Evolutionary conservation across 257 asterid genomes (phyloP).

Genomic region (Solanum lignicaule): DNA sequence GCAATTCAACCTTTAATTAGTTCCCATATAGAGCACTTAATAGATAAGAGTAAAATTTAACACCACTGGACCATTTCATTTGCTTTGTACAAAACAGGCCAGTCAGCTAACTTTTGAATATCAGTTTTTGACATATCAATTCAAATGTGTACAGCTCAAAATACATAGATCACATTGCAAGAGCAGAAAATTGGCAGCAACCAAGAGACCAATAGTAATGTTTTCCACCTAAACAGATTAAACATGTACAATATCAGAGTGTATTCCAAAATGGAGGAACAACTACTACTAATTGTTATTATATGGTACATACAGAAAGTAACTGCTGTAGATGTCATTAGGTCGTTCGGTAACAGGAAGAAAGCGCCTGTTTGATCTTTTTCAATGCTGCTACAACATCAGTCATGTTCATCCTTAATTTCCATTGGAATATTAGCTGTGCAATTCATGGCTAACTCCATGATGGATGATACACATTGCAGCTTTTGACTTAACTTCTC

Average conservation of each 20-base stretch:
- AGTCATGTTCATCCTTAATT: neutral
- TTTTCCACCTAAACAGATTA: neutral
- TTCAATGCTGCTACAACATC: slow-evolving; percentile 3
- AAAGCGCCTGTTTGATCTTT: slow-evolving; percentile 1
- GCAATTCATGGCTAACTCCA: slow-evolving; percentile 8
- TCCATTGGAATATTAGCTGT: neutral
- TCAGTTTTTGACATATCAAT: neutral
- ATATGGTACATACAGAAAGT: neutral
- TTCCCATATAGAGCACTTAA: too few species aligned
- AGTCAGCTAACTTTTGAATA: neutral
- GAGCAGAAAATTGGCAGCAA: neutral
- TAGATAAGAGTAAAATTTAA: too few species aligned
- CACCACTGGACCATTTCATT: neutral
- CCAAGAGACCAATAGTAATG: neutral
- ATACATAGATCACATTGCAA: neutral
- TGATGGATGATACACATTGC: slow-evolving; percentile 3
- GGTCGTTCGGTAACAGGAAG: neutral
- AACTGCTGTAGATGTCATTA: neutral
- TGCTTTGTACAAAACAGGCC: neutral
- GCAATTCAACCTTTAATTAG: neutral
- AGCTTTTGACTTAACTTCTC: neutral
- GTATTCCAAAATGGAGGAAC: neutral
- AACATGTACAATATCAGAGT: neutral
- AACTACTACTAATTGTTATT: fast-evolving
- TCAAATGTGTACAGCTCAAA: neutral